phyloP scores from a whole-genome alignment of 139 green algal genomes.

The Chlorella sp. region DNA sequence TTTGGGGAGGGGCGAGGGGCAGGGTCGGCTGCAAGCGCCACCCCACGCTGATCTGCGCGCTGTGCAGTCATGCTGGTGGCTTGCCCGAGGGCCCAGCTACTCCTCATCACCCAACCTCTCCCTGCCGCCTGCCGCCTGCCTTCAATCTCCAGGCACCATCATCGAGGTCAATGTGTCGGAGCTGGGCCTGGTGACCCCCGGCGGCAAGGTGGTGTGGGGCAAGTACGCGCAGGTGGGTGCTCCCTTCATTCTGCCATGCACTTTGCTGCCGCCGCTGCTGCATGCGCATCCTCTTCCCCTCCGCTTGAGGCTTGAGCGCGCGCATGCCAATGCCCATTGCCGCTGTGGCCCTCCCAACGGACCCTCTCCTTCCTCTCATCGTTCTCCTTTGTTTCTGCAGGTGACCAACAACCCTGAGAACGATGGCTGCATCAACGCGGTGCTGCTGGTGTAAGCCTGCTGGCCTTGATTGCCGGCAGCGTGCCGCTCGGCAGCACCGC shows the following conservation, averaged over 20 bases:
- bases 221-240: conserved; percentile 92
- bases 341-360: not conserved
- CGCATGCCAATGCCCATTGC: no score
- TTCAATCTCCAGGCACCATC: conserved; percentile 69
- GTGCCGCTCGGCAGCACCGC: no score
- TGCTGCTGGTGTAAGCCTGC: conserved; percentile 91
- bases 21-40: no score
- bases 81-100: no score
- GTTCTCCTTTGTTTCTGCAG: conserved; percentile 26
- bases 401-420: conserved; percentile 98
- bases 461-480: no score
- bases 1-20: no score
- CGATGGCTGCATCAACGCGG: conserved; percentile 98
- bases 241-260: not conserved
- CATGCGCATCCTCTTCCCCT: no score
- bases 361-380: not conserved
- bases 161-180: conserved; percentile 99
- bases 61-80: no score
- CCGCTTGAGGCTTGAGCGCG: no score
- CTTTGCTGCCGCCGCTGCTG: not conserved
- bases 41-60: no score
- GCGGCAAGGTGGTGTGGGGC: conserved; percentile 99
- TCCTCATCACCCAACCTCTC: no score
- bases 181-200: conserved; percentile 98
- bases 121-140: no score